These are phyloP conservation scores for Cyberlindnera subsufficiens DNA, from an alignment of 805 yeast genomes.

Conservation along the genomic window DNA sequence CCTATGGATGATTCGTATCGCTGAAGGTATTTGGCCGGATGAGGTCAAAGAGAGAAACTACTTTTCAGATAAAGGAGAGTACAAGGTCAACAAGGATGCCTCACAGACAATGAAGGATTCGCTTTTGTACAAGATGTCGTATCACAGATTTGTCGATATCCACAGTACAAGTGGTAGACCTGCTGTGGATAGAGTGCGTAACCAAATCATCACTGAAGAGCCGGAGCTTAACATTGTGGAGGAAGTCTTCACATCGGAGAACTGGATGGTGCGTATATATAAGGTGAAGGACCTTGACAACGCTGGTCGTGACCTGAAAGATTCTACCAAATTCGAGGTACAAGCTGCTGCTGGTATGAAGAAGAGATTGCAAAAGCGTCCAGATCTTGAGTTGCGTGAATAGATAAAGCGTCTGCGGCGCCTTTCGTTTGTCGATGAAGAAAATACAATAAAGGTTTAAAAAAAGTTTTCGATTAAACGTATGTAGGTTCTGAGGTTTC, in stretches of 20 bases:
- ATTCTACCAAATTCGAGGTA: conserved; percentile 50
- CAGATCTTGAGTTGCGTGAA: conserved; percentile 40
- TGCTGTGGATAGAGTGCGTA: conserved; percentile 82
- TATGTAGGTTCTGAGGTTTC: too few species aligned
- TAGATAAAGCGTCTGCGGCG: background rate
- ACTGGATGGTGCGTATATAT: conserved; percentile 94
- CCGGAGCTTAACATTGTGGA: conserved; percentile 70
- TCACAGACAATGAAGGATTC: conserved; percentile 83
- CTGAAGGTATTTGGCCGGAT: conserved; percentile 99
- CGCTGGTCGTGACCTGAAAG: conserved; percentile 71
- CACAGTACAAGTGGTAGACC: conserved; percentile 42
- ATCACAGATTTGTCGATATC: conserved; percentile 75
- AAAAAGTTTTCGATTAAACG: too few species aligned
- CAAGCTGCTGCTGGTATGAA: conserved; percentile 25
- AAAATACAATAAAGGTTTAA: too few species aligned
- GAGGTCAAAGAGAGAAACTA: conserved; percentile 81
- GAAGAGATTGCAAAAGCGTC: conserved; percentile 44
- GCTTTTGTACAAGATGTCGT: conserved; percentile 91
- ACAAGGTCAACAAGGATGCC: conserved; percentile 78
- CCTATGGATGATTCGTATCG: conserved; percentile 97
- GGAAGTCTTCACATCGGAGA: conserved; percentile 92
- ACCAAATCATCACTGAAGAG: conserved; percentile 62
- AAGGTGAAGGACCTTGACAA: conserved; percentile 85
- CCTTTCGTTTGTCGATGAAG: too few species aligned
- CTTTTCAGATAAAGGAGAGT: conserved; percentile 84